Percentiles rank a stretch among this genome's conserved stretches.
phyloP scores from a whole-genome alignment of 495 filamentous ascomycete species.

The Talaromyces liani region DNA sequence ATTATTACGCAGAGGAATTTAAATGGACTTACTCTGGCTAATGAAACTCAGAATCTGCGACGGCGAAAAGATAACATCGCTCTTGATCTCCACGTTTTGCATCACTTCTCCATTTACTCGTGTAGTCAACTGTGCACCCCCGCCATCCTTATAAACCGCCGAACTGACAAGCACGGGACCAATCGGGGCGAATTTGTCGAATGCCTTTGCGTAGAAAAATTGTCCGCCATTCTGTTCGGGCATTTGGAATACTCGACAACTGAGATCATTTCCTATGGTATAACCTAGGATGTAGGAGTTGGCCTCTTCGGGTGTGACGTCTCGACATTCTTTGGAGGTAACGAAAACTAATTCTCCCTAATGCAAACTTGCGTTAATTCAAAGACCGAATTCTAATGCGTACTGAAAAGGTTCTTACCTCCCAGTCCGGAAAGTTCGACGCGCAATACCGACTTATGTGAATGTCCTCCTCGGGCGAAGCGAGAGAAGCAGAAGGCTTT shows the following conservation, averaged over 20 bases:
- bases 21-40: slow-evolving; percentile 13
- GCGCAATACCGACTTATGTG: slow-evolving; percentile 29
- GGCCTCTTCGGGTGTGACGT: slow-evolving; percentile 24
- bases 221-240: slow-evolving; percentile 30
- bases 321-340: slow-evolving; percentile 24
- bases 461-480: slow-evolving; percentile 26
- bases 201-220: slow-evolving; percentile 38
- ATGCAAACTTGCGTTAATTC: background rate
- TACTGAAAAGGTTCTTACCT: slow-evolving; percentile 11
- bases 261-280: slow-evolving; percentile 40
- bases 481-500: slow-evolving; percentile 29
- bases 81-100: slow-evolving; percentile 16
- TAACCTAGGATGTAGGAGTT: slow-evolving; percentile 35
- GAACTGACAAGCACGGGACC: slow-evolving; percentile 29
- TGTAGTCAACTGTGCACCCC: slow-evolving; percentile 18
- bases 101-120: slow-evolving; percentile 32
- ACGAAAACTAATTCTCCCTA: slow-evolving; percentile 32
- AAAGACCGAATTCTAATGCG: background rate
- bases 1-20: background rate
- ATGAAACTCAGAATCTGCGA: slow-evolving; percentile 14
- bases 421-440: slow-evolving; percentile 27
- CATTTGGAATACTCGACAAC: slow-evolving; percentile 33
- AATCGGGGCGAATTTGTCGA: slow-evolving; percentile 40
- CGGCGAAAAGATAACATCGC: slow-evolving; percentile 12
- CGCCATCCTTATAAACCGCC: slow-evolving; percentile 16